Base-by-base conservation (phyloP, 2,329 filamentous ascomycete species). In the Moelleriella libera region DNA sequence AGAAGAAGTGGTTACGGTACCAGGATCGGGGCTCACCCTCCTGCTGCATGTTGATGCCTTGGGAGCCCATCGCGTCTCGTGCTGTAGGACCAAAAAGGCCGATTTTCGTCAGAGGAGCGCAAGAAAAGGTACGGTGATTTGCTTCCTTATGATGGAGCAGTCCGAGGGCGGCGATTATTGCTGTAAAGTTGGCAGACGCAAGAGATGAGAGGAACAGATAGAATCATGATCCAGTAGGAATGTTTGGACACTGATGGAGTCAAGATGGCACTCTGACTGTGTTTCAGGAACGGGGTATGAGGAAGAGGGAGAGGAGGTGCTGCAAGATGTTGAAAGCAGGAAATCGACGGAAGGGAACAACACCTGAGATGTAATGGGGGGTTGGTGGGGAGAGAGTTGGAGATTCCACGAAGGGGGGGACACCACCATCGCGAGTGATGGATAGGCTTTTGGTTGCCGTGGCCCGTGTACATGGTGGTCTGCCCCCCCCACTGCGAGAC, bases 1-100 rank as follows among this genome's bases (percentile, higher is more conserved):
- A 66, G 53, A 80, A 63, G 60, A 77, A 82, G 48, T 70, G 67
- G 52, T 72, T 69, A 42, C 68, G 67, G 53, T 69, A 70, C 75
- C 75, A 78, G 50, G 65, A 69, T 49, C 58, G 59, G 30, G 62
- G 58, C 42, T 52, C 50, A 50, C 60, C 63, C 48, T 65, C 63
- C n/a, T 58, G 53, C 48, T 56, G 51, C n/a, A 58, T 41, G 43
- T 48, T 45, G 47, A 43, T 32, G 45, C 42, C 40, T 41, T 50
- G 51, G 41, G 54, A 54, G 32, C 54, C 51, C 55, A 55, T 54
- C 11, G 39, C 51, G n/a, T 14, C 10, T 14, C n/a, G 40, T 14
- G 14, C 10, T n/a, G 11, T 21, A 21, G 21, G 21, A 21, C 3
- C 3, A 39, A 39, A 39, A 12, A 3, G 21, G 2, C 21, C 2